Evolutionary conservation across 768 basidiomycete species (phyloP), one percentile per base, ranked within the genome.

Genomic region (Ramaria rubella): DNA sequence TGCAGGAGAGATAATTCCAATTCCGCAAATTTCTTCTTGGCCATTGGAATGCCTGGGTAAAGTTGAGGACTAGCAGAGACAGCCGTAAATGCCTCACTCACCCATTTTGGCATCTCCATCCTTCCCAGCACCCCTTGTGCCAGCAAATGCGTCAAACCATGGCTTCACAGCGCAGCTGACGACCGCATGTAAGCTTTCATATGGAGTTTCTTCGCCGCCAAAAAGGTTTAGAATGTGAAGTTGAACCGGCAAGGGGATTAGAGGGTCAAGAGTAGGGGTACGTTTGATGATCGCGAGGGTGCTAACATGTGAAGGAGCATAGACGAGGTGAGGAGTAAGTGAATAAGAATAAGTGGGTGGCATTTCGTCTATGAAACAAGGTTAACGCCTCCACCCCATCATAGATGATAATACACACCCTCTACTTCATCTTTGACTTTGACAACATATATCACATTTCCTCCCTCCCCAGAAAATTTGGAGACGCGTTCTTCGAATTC

Each of bases 1-100:
- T 99, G 96, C 1, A 98, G 75, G 15, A 98, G 74, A 2, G 92
- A 94, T 9, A 97, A 73, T 69, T 99, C 95, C 55, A 98, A 84
- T 64, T 99, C 96, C 7, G 96, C 95, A 66, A 98, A 97, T 72
- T 97, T 98, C 77, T 94, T 94, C 81, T 97, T 98, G 45, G 95
- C 94, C 80, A 96, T 91, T 3, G 96, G 96, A 57, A 99, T 98
- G 49, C 86, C 86, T 82, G 64, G 31, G 55, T 24, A 48, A 17
- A 53, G 34, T 51, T 51, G 7, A 12, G 1, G 24, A 48, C 27
- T 57, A 19, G 33, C 19, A 14, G 36, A 55, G 23, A 49, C 26
- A 38, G 49, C 24, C 11, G 30, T 19, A 46, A 26, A 31, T 29
- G 9, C 34, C 33, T 33, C 6, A 62, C 71, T 42, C 55, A 77